Percentiles rank a stretch among this genome's conserved stretches.
phyloP scores from a whole-genome alignment of 805 yeast species.

The Sugiyamaella chiloensis region DNA sequence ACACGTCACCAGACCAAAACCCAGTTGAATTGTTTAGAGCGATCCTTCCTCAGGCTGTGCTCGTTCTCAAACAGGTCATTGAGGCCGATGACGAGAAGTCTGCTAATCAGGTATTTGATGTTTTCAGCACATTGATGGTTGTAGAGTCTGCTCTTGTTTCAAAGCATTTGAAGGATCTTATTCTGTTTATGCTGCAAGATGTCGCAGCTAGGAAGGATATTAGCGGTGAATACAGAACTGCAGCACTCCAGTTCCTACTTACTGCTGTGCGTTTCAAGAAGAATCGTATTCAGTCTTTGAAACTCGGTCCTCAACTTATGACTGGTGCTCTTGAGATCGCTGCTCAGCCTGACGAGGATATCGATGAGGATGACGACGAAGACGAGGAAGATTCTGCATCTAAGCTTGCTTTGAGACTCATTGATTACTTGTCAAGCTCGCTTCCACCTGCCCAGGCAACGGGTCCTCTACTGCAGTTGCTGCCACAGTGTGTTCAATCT shows the following conservation, averaged over 20 bases:
- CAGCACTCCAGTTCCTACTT: slow-evolving; percentile 79
- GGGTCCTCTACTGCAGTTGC: slow-evolving; percentile 66
- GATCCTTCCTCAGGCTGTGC: slow-evolving; percentile 75
- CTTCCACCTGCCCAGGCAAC: slow-evolving; percentile 93
- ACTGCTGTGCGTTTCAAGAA: slow-evolving; percentile 77
- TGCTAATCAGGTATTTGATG: slow-evolving; percentile 75
- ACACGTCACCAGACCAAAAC: slow-evolving; percentile 48
- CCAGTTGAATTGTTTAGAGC: slow-evolving; percentile 54
- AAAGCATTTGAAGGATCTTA: slow-evolving; percentile 62
- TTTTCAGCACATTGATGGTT: slow-evolving; percentile 73
- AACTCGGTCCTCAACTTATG: slow-evolving; percentile 79
- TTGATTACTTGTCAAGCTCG: slow-evolving; percentile 74
- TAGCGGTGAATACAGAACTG: slow-evolving; percentile 79
- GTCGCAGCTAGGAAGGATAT: slow-evolving; percentile 59
- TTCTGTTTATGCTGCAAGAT: slow-evolving; percentile 65
- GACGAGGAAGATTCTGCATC: slow-evolving; percentile 88
- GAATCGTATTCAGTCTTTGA: slow-evolving; percentile 71
- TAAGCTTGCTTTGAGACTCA: slow-evolving; percentile 71
- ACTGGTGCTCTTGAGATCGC: slow-evolving; percentile 71
- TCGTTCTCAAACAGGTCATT: slow-evolving; percentile 73
- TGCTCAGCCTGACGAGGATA: slow-evolving; percentile 72
- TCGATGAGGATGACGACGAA: slow-evolving; percentile 82
- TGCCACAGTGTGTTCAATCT: slow-evolving; percentile 46
- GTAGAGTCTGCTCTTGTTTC: slow-evolving; percentile 78
- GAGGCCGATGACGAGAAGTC: slow-evolving; percentile 65